phyloP scores from a whole-genome alignment of 768 basidiomycete species.

The Rhodosporidiobolus sp. region DNA sequence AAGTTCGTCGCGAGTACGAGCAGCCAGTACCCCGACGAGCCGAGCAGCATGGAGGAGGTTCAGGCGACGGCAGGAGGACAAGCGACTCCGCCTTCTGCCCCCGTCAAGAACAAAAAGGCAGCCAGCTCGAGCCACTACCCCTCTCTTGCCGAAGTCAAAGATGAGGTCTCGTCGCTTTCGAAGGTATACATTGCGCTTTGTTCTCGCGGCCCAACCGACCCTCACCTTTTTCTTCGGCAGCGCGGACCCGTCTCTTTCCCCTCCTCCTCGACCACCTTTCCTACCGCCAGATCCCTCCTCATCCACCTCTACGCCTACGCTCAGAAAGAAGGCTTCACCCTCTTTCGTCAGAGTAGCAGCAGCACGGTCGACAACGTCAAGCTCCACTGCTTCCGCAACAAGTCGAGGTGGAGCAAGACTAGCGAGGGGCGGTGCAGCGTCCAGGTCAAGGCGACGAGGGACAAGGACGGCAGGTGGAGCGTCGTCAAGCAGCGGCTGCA shows the following conservation, averaged over 20 bases:
- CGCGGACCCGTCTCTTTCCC: background rate
- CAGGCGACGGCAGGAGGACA: too few relatives aligned
- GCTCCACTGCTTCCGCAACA: background rate
- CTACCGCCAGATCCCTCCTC: background rate
- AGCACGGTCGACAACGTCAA: background rate
- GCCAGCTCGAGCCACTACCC: too few relatives aligned
- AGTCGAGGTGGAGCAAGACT: background rate
- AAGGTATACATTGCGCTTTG: too few relatives aligned
- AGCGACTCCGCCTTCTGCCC: too few relatives aligned
- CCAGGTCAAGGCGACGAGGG: background rate
- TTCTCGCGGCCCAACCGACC: too few relatives aligned
- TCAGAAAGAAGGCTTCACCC: background rate
- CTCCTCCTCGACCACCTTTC: background rate
- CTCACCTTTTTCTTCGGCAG: background rate
- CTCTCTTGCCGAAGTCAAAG: too few relatives aligned
- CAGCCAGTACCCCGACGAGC: too few relatives aligned
- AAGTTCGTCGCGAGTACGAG: too few relatives aligned
- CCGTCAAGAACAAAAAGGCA: too few relatives aligned
- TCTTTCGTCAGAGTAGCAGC: background rate
- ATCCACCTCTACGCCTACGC: slow-evolving; percentile 1
- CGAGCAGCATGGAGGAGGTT: too few relatives aligned
- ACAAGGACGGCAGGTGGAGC: background rate
- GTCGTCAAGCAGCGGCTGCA: too few relatives aligned
- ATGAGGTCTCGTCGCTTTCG: too few relatives aligned
- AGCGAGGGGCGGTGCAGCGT: background rate